Percentiles rank a stretch among this genome's conserved stretches.
Evolutionary conservation across 371 early-diverging fungal genomes (phyloP).

Genomic region (Parasitella parasitica): DNA sequence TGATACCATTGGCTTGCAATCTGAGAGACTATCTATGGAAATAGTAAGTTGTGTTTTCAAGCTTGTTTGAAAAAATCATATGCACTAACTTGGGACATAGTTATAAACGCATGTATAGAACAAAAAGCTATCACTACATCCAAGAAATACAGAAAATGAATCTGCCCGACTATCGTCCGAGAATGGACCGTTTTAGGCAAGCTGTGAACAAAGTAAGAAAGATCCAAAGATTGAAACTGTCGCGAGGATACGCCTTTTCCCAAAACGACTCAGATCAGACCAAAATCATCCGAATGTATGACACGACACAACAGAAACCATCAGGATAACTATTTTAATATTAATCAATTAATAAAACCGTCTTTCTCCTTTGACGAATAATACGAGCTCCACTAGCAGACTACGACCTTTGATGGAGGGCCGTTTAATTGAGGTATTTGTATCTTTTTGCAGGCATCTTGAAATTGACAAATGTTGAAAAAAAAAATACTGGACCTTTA

Average conservation of each 20-base stretch:
- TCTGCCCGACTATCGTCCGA: constrained; percentile 93
- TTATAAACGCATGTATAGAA: constrained; percentile 26
- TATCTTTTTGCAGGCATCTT: too few relatives aligned
- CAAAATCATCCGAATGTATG: constrained; percentile 91
- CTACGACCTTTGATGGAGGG: too few relatives aligned
- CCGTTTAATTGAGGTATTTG: too few relatives aligned
- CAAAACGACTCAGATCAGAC: constrained; percentile 95
- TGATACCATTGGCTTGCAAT: constrained; percentile 75
- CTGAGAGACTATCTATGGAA: constrained; percentile 87
- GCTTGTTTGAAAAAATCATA: neutral
- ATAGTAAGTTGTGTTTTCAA: constrained; percentile 55
- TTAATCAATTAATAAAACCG: neutral
- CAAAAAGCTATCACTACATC: constrained; percentile 86
- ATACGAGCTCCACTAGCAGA: too few relatives aligned
- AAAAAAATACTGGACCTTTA: too few relatives aligned
- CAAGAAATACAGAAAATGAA: constrained; percentile 98
- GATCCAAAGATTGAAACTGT: constrained; percentile 88
- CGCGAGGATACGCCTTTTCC: constrained; percentile 96
- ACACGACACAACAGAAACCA: constrained; percentile 92
- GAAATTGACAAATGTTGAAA: too few relatives aligned
- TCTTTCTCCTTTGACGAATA: too few relatives aligned
- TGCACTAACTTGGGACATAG: constrained; percentile 1
- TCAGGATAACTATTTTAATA: constrained; percentile 40
- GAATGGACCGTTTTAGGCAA: constrained; percentile 95
- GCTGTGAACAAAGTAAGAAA: constrained; percentile 95